Percentiles rank a stretch among this genome's conserved stretches.
Evolutionary conservation across 176 grass and related monocot genomes (phyloP).

Genomic region (Oryza coarctata): DNA sequence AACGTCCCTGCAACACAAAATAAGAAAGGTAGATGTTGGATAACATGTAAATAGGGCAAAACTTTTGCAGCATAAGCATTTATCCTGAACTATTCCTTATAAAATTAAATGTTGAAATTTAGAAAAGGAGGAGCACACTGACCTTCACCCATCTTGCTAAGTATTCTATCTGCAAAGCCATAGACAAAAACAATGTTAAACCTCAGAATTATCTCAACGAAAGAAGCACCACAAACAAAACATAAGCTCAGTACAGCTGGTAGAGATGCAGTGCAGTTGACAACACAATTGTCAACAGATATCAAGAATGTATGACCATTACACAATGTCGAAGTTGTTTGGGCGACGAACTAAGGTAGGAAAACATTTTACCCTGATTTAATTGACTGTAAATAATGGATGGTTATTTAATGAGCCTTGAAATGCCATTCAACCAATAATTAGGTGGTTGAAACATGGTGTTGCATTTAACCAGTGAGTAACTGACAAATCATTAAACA

Average conservation of each 20-base stretch:
- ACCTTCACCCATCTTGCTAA: conserved; percentile 99
- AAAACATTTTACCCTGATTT: background rate
- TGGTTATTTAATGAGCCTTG: background rate
- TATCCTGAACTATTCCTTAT: background rate
- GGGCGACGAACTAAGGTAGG: background rate
- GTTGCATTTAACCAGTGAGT: background rate
- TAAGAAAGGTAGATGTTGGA: background rate
- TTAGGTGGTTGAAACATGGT: background rate
- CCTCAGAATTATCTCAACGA: conserved; percentile 9
- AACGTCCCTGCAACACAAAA: conserved; percentile 72
- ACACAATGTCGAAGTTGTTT: background rate
- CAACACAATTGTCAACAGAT: background rate
- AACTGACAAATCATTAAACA: background rate
- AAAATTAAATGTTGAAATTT: conserved; percentile 3
- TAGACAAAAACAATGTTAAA: conserved; percentile 24
- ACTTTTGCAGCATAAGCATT: conserved; percentile 1
- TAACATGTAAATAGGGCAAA: conserved; percentile 3
- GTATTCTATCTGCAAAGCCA: conserved; percentile 83
- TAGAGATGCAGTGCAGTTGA: background rate
- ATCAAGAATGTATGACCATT: background rate
- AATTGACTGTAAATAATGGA: background rate
- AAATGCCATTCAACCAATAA: background rate
- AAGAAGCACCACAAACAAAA: conserved; percentile 21
- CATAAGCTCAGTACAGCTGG: conserved; percentile 10
- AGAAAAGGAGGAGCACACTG: conserved; percentile 31